These are phyloP conservation scores for Stemphylium beticola DNA, from an alignment of 2,329 filamentous ascomycete genomes.

Conservation along the genomic window DNA sequence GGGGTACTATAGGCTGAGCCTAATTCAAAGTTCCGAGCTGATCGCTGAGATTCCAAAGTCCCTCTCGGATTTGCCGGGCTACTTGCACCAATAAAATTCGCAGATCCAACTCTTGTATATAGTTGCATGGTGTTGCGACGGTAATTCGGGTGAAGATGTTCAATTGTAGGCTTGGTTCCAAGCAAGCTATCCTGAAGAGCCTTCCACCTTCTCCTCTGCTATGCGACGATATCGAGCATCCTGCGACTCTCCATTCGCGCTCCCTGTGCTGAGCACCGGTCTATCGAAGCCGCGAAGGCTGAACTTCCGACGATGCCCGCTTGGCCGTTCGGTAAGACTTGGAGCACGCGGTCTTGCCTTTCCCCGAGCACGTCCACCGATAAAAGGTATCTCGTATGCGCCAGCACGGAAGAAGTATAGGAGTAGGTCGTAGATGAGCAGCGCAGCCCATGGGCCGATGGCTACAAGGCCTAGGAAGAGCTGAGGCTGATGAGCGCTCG, in stretches of 20 bases:
- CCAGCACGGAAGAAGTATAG: conserved; percentile 66
- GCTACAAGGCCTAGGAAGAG: conserved; percentile 65
- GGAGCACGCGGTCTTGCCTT: conserved; percentile 66
- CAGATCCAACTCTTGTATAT: conserved; percentile 1
- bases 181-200: conserved; percentile 6
- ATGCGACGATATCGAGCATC: conserved; percentile 38
- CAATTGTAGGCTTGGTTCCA: not conserved
- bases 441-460: conserved; percentile 65
- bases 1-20: not conserved
- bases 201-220: conserved; percentile 25
- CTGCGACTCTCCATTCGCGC: conserved; percentile 22
- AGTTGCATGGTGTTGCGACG: not conserved
- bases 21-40: not conserved
- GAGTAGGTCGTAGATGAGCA: conserved; percentile 68
- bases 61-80: not conserved
- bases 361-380: conserved; percentile 67
- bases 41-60: not conserved
- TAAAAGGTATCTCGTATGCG: conserved; percentile 64
- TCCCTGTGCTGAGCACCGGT: conserved; percentile 28
- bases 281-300: conserved; percentile 44
- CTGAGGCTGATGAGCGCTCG: conserved; percentile 50
- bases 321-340: conserved; percentile 64
- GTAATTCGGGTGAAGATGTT: not conserved
- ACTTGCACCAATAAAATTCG: not conserved
- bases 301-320: conserved; percentile 55